Base-by-base conservation (phyloP, 805 yeast genomes). In the Teunomyces aglyptinius region DNA sequence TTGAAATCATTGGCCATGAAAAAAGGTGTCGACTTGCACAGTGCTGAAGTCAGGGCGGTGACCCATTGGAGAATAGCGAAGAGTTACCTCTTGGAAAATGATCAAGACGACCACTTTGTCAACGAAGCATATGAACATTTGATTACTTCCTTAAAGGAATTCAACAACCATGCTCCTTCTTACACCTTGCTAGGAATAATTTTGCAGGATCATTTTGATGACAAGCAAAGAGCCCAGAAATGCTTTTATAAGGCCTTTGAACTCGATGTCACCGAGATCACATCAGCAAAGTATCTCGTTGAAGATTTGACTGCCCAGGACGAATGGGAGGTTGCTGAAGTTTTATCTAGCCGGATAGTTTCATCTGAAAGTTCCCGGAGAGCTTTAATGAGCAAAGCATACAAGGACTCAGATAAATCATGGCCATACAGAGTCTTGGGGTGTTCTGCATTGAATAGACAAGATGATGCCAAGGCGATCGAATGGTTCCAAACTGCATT, bases 341-440 rank as follows among this genome's bases (percentile, higher is more conserved):
- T 85, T 3, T 71, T 92, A 38, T 85, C 94, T 43, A 70, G 76
- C 47, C 70, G 88, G 44, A 77, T 89, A 3, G 72, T 90, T 5
- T 74, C 78, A 4, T 76, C 89, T 1, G 92, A 84, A 46, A 71
- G 75, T 41, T 79, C 87, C 1, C 75, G 77, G 41, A 72, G 82
- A 47, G 64, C 67, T 13, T 57, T 85, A 20, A 55, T 59, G 46
- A 54, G 62, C 31, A 53, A 49, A 27, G 39, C 53, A 15, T 64
- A 73, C 16, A 62, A 61, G 1, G 61, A 63, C 31, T 52, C 53
- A 0, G 76, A 72, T 51, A 58, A 68, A 1, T 75, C 85, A 2
- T 94, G 99, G 99, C 97, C 97, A 0, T 89, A 83, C 60, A 69
- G 97, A 54, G 88, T 89, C 3, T 68, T 94, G 38, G 99, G 97